Evolutionary conservation across 2,329 filamentous ascomycete genomes (phyloP), one percentile per base, ranked within the genome.

Genomic region (Sphaerulina vaccinii): DNA sequence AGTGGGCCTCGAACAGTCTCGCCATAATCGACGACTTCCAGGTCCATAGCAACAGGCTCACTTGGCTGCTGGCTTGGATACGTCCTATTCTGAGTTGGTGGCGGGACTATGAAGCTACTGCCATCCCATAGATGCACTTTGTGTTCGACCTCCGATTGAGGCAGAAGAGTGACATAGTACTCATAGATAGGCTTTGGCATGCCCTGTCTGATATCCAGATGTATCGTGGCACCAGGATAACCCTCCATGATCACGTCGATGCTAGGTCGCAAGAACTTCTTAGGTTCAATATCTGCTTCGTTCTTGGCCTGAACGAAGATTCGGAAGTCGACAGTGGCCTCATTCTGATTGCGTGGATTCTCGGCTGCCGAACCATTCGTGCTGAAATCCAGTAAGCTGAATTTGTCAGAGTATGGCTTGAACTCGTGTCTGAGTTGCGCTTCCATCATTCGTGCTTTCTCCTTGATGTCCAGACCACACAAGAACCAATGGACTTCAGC

Each of bases 251-350:
- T 83, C 75, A 24, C 62, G 71, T 57, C 79, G 71, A 41, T 76
- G 66, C 19, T 75, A 59, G 35, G 79, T 3, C 57, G 58, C 15
- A 62, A 54, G 57, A 69, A 68, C 27, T 62, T 67, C n/a, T 52
- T 58, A 1, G 65, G 58, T 6, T 52, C 44, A 18, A 69, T 51
- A 37, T 66, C 61, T 18, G 57, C 51, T 23, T 62, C 62, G 7
- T 55, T 44, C 7, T 52, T 57, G 2, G 68, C 64, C 52, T 70
- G 68, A 3, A 58, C 67, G 19, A 77, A 70, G 18, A 75, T 61
- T 6, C 75, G 65, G 39, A 76, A 69, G 37, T 75, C 74, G 0
- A 79, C 76, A 0, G 77, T 80, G 1, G 76, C 76, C 0, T 68
- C 71, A 49, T 74, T 70, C 56, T 76, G 74, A 50, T 66, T 67